A percentile compares a stretch with the other conserved stretches of the same genome.
Conservation (phyloP, 768 basidiomycete genomes). For the Cystofilobasidium bisporidii region DNA sequence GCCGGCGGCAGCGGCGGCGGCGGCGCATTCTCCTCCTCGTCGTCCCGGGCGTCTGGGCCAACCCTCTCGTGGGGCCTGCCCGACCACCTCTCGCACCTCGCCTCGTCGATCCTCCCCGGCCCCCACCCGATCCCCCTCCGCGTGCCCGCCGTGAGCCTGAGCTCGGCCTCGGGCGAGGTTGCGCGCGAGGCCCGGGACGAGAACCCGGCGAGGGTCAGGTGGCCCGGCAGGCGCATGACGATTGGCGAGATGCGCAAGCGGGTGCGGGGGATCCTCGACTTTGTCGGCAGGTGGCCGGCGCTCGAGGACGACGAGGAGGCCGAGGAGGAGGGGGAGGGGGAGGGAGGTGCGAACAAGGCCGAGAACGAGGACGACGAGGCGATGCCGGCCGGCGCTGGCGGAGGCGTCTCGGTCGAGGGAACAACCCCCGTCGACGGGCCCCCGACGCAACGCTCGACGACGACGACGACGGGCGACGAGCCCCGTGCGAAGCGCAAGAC, state of each 20-base stretch:
- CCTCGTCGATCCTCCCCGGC: constrained; percentile 61
- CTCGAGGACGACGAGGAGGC: no score
- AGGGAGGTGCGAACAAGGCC: neutral
- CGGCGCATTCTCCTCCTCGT: constrained; percentile 9
- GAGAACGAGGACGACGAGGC: no score
- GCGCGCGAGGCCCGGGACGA: constrained; percentile 30
- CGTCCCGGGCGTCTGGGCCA: neutral
- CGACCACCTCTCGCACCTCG: constrained; percentile 78
- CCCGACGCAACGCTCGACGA: neutral
- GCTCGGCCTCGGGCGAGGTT: neutral
- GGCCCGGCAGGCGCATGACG: constrained; percentile 75
- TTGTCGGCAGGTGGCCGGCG: constrained; percentile 66
- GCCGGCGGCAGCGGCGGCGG: constrained; percentile 22
- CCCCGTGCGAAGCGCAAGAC: neutral
- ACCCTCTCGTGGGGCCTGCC: constrained; percentile 64
- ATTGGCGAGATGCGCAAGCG: constrained; percentile 29
- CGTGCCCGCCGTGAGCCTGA: constrained; percentile 45
- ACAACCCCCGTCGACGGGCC: no score
- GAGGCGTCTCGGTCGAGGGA: no score
- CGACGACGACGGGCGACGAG: neutral
- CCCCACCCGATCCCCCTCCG: constrained; percentile 64
- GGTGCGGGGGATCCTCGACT: constrained; percentile 67
- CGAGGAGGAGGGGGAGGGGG: neutral
- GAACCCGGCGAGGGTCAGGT: constrained; percentile 59
- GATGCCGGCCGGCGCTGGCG: no score